Evolutionary conservation across 345 rosid species (phyloP).

Genomic region (Sapria himalayana): DNA sequence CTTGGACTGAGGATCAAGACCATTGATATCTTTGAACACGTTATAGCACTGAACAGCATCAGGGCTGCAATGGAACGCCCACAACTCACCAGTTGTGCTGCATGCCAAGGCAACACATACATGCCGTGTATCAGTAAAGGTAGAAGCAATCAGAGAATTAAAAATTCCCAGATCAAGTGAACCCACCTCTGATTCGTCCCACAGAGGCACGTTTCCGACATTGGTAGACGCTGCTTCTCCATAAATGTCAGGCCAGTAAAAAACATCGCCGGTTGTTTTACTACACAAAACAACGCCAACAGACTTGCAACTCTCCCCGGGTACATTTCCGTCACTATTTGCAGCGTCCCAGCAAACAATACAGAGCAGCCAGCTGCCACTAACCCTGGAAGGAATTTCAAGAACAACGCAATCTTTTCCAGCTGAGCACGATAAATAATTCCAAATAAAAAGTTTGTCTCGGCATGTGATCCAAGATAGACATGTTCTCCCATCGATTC

Average conservation of each 20-base stretch:
- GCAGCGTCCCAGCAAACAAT: constrained; percentile 46
- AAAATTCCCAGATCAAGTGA: constrained; percentile 18
- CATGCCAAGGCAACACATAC: constrained; percentile 48
- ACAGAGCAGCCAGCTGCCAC: constrained; percentile 41
- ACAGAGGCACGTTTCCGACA: constrained; percentile 17
- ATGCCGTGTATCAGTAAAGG: constrained; percentile 15
- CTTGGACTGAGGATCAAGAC: constrained; percentile 23
- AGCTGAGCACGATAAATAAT: constrained; percentile 27
- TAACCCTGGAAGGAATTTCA: constrained; percentile 32
- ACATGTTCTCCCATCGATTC: constrained; percentile 53
- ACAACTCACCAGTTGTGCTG: constrained; percentile 51
- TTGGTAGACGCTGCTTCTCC: constrained; percentile 22
- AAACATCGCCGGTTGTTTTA: constrained; percentile 32
- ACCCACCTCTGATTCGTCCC: constrained; percentile 21
- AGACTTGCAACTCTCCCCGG: constrained; percentile 16
- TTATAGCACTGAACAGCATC: constrained; percentile 18
- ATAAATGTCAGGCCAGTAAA: constrained; percentile 61
- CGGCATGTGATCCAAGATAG: constrained; percentile 67
- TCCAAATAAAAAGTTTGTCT: constrained; percentile 57
- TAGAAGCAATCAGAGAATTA: constrained; percentile 49
- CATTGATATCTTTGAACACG: constrained; percentile 14
- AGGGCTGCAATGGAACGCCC: constrained; percentile 53
- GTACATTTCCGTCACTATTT: constrained; percentile 15
- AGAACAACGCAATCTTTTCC: constrained; percentile 37
- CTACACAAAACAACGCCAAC: constrained; percentile 45